Percentiles rank a stretch among this genome's conserved stretches.
phyloP scores from a whole-genome alignment of 73 alveolate genomes.

The Uronychia binucleata region DNA sequence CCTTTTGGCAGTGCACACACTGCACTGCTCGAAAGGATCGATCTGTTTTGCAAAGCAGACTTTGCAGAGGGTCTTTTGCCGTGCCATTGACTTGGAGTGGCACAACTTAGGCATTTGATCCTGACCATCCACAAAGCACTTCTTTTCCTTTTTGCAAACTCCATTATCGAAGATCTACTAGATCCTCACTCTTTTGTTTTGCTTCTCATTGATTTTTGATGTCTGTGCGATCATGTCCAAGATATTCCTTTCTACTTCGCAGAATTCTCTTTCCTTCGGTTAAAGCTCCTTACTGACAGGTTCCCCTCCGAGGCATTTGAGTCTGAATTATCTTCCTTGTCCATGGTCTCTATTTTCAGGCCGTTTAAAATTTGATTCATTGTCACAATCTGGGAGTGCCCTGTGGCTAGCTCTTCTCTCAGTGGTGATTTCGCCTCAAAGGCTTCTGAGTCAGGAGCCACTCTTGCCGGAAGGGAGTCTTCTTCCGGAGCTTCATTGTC shows the following conservation, averaged over 20 bases:
- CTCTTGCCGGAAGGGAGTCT: constrained; percentile 3
- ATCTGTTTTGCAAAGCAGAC: not conserved
- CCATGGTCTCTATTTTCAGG: not conserved
- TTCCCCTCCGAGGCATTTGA: not conserved
- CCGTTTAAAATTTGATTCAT: not conserved
- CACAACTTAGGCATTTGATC: not conserved
- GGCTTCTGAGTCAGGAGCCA: not conserved
- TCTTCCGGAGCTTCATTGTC: constrained; percentile 9
- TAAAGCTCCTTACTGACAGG: not conserved
- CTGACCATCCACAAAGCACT: not conserved
- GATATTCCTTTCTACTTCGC: not conserved
- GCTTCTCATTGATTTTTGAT: not conserved
- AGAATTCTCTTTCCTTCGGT: not conserved
- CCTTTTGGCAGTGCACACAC: not conserved
- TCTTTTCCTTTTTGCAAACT: not conserved
- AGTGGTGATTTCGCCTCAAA: too few relatives aligned
- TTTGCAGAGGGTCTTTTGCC: not conserved
- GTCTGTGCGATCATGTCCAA: not conserved
- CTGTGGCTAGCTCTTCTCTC: not conserved
- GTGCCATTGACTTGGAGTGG: not conserved
- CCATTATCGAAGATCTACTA: not conserved
- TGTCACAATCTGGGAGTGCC: not conserved
- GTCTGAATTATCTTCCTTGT: not conserved
- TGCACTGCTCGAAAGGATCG: not conserved
- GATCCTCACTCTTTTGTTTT: too few relatives aligned